Conservation (phyloP, 2,329 filamentous ascomycete species). For the Clarireedia homoeocarpa region DNA sequence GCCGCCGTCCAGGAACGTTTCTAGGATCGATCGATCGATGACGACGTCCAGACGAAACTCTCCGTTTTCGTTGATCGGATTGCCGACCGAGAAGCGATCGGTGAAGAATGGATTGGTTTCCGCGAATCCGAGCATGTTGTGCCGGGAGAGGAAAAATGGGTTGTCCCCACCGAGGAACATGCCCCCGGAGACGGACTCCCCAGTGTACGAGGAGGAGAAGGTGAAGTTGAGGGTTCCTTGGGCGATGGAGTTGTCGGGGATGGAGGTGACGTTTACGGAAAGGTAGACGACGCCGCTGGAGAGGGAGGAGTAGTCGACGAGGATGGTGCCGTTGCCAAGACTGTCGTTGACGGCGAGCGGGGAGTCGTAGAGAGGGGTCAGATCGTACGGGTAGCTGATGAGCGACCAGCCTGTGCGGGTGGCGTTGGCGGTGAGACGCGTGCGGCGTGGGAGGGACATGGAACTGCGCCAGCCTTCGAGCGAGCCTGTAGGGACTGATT, state of each 20-base stretch:
- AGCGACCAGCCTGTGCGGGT: constrained; percentile 44
- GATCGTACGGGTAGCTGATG: constrained; percentile 41
- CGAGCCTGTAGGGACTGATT: constrained; percentile 44
- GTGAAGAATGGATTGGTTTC: constrained; percentile 43
- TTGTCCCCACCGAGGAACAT: constrained; percentile 41
- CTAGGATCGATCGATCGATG: constrained; percentile 46
- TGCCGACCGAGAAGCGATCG: constrained; percentile 38
- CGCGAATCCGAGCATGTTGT: constrained; percentile 38
- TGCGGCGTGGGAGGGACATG: constrained; percentile 46
- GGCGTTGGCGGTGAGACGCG: constrained; percentile 41
- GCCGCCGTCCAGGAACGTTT: constrained; percentile 47
- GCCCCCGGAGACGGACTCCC: constrained; percentile 42
- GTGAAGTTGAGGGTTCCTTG: constrained; percentile 41
- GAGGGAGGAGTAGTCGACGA: constrained; percentile 42
- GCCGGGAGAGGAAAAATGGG: constrained; percentile 44
- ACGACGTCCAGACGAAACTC: constrained; percentile 36
- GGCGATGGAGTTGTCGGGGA: constrained; percentile 21
- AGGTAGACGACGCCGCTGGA: constrained; percentile 46
- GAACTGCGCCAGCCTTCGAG: constrained; percentile 44
- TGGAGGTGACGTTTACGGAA: constrained; percentile 42
- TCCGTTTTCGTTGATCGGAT: constrained; percentile 17
- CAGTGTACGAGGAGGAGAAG: constrained; percentile 40
- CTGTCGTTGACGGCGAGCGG: constrained; percentile 36
- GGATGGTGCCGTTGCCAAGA: constrained; percentile 40
- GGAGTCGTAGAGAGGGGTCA: constrained; percentile 38